phyloP scores from a whole-genome alignment of 495 filamentous ascomycete species.

The Penicillium steckii region DNA sequence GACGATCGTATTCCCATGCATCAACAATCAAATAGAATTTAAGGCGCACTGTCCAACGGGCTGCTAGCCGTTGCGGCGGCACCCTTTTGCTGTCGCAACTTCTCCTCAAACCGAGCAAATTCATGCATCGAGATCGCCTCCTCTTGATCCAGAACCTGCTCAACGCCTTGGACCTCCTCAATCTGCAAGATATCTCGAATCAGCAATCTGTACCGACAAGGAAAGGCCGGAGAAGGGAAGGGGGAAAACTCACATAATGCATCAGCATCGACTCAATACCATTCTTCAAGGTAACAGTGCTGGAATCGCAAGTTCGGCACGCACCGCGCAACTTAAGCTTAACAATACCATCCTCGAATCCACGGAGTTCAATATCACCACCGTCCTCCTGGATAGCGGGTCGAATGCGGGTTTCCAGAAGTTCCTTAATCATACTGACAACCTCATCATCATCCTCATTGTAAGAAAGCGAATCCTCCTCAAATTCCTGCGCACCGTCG shows the following conservation, averaged over 20 bases:
- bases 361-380: slow-evolving; percentile 91
- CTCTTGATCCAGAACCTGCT: slow-evolving; percentile 87
- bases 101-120: slow-evolving; percentile 96
- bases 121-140: slow-evolving; percentile 88
- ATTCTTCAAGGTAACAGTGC: slow-evolving; percentile 91
- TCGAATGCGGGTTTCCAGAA: slow-evolving; percentile 92
- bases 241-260: slow-evolving; percentile 62
- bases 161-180: slow-evolving; percentile 90
- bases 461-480: slow-evolving; percentile 67
- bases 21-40: slow-evolving; percentile 4
- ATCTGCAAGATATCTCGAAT: slow-evolving; percentile 56
- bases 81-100: slow-evolving; percentile 75
- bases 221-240: not conserved
- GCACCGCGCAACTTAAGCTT: slow-evolving; percentile 86
- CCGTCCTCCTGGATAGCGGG: slow-evolving; percentile 97
- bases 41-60: slow-evolving; percentile 59
- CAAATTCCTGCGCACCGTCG: slow-evolving; percentile 53
- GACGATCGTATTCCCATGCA: no score
- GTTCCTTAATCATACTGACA: slow-evolving; percentile 95
- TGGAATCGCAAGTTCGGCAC: slow-evolving; percentile 93
- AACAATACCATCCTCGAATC: slow-evolving; percentile 85
- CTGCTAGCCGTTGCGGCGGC: slow-evolving; percentile 56
- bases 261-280: slow-evolving; percentile 98
- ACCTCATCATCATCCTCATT: slow-evolving; percentile 90
- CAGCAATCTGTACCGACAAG: slow-evolving; percentile 18